Conservation (phyloP, 495 filamentous ascomycete genomes). For the Cladorrhinum samala region DNA sequence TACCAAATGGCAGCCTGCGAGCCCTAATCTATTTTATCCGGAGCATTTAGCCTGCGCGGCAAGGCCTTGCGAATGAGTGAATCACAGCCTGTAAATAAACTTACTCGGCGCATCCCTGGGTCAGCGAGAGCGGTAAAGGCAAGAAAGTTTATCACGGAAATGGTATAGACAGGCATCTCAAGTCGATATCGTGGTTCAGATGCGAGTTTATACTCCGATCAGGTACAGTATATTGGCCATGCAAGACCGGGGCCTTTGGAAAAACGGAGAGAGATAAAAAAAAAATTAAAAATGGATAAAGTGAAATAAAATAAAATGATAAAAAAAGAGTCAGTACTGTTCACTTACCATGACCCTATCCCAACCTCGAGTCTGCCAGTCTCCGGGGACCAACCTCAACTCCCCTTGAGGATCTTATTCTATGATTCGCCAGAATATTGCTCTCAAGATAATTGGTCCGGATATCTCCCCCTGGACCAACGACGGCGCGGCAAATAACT, state of each 20-base stretch:
- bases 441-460: neutral
- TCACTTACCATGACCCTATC: too few species aligned
- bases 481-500: neutral
- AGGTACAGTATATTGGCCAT: too few species aligned
- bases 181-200: neutral
- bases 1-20: too few species aligned
- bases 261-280: too few species aligned
- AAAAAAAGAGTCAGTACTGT: too few species aligned
- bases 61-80: too few species aligned
- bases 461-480: neutral
- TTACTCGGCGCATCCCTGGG: neutral
- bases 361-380: neutral
- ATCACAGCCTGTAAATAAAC: neutral
- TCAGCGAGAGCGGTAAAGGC: neutral
- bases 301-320: too few species aligned
- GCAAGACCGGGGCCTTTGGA: too few species aligned
- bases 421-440: neutral
- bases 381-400: too few species aligned
- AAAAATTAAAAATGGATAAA: too few species aligned
- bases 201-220: neutral
- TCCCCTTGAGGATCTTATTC: too few species aligned
- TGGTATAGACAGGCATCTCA: neutral
- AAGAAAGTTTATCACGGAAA: neutral
- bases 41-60: conserved; percentile 19
- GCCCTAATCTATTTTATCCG: too few species aligned